Percentiles rank a stretch among this genome's conserved stretches.
Conservation (phyloP, 371 early-diverging fungal genomes). For the Mortierella sp. region DNA sequence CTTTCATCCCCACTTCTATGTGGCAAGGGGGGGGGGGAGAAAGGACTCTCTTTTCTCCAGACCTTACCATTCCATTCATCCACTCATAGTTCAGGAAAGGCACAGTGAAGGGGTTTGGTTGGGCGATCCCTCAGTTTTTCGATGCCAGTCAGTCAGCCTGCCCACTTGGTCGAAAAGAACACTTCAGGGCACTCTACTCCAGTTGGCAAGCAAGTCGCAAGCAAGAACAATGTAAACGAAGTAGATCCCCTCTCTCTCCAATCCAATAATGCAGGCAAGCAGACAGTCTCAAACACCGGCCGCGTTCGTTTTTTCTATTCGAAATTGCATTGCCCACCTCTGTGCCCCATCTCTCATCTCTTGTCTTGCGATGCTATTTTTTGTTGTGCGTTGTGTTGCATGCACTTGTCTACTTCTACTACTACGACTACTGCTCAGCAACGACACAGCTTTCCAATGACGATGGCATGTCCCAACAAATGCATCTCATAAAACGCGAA, state of each 20-base stretch:
- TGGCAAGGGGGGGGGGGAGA: too few species aligned
- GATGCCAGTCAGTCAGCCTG: neutral
- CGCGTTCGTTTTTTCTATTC: too few species aligned
- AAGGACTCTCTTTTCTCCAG: neutral
- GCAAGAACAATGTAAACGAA: too few species aligned
- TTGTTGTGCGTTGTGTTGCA: neutral
- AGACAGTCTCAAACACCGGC: too few species aligned
- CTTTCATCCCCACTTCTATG: neutral
- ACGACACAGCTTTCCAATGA: too few species aligned
- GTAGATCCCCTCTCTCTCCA: neutral
- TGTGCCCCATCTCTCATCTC: neutral
- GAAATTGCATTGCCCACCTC: too few species aligned
- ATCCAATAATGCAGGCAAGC: too few species aligned
- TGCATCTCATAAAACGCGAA: neutral
- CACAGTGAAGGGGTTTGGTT: conserved; percentile 2
- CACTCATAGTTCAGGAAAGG: neutral
- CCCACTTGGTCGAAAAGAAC: neutral
- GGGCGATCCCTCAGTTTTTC: neutral
- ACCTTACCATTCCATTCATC: neutral
- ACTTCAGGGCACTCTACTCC: too few species aligned
- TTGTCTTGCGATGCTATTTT: neutral
- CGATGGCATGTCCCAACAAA: neutral
- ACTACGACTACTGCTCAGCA: too few species aligned
- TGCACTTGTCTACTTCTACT: too few species aligned
- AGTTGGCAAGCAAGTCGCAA: too few species aligned